Percentiles rank a stretch among this genome's conserved stretches.
These are phyloP conservation scores for Thermochaetoides dissita DNA, from an alignment of 2,329 filamentous ascomycete species.

Conservation along the genomic window DNA sequence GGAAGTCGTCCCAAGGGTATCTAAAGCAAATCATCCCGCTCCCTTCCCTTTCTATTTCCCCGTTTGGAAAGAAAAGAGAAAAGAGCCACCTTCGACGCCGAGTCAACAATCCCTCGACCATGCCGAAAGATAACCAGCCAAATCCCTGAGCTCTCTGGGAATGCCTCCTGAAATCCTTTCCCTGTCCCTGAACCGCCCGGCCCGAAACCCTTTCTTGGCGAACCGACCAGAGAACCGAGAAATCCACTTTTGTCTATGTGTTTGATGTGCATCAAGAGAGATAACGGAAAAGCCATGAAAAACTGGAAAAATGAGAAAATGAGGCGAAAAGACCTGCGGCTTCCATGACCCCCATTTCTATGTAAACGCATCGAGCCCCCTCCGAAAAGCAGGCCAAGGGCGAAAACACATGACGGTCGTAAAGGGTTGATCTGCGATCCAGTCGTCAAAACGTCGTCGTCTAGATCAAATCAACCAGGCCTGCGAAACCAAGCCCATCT, in stretches of 20 bases:
- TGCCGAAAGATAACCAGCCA: slow-evolving; percentile 18
- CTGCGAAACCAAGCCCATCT: slow-evolving; percentile 11
- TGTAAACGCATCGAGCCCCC: slow-evolving; percentile 25
- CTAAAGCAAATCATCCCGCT: no score
- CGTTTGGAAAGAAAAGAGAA: not conserved
- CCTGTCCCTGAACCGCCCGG: slow-evolving; percentile 9
- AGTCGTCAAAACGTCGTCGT: not conserved
- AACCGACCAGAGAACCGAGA: slow-evolving; percentile 39
- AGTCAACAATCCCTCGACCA: slow-evolving; percentile 7
- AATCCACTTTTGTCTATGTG: slow-evolving; percentile 54
- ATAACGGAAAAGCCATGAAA: slow-evolving; percentile 3
- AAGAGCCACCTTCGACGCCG: not conserved
- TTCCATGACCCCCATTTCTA: slow-evolving; percentile 24
- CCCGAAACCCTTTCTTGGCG: slow-evolving; percentile 19
- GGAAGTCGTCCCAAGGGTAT: no score
- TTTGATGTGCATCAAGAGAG: slow-evolving; percentile 17
- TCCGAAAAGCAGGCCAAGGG: slow-evolving; percentile 22
- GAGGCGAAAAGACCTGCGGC: slow-evolving; percentile 17
- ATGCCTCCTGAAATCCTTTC: slow-evolving; percentile 7
- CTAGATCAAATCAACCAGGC: slow-evolving; percentile 20
- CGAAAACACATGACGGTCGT: slow-evolving; percentile 27
- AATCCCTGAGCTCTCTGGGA: slow-evolving; percentile 13
- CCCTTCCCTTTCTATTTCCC: no score
- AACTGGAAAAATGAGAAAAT: slow-evolving; percentile 14
- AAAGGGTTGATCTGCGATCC: slow-evolving; percentile 17